Base-by-base conservation (phyloP, 2,329 filamentous ascomycete species). In the Penicillium sp. region DNA sequence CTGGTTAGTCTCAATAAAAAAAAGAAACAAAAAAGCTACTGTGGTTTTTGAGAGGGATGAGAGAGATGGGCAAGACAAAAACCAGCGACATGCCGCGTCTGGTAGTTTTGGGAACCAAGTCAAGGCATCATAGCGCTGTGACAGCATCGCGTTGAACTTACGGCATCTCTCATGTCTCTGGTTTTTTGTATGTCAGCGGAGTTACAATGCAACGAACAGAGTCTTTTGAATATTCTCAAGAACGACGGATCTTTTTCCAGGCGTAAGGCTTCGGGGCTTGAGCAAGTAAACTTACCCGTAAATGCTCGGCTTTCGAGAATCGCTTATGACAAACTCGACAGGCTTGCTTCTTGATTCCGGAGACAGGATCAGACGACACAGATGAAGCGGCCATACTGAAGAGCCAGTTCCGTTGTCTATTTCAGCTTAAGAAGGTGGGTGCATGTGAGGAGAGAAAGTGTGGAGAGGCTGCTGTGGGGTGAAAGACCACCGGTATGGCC, bases 81-180 rank as follows among this genome's bases (percentile, higher is more conserved):
- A 18, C 18, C 18, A 18, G 18, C 18, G 18, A 18, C 18, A 3
- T 18, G 18, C 18, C 18, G 18, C 18, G 18, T 18, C 18, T 18
- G 3, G 18, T 18, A 18, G 18, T 18, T 18, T 18, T 18, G 18
- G 18, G 18, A 18, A 18, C 18, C 18, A 18, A 18, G 18, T 1
- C 2, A 18, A 18, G 3, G 18, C 26, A 28, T 43, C 34, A 32
- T n/a, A 43, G 42, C 18, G 12, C 3, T 26, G n/a, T 25, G 25
- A 24, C 27, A 27, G 36, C 11, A 28, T 9, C 9, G 4, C 6
- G 12, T 24, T 8, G 9, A 18, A 56, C 68, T 62, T 67, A 72
- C 68, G 70, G 49, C 68, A 69, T 33, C 68, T 67, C 57, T 73
- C 69, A 56, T 73, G 70, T 63, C 70, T 71, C 69, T 73, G 48